phyloP scores from a whole-genome alignment of 2,329 filamentous ascomycete species.

The Salinomyces thailandicus region DNA sequence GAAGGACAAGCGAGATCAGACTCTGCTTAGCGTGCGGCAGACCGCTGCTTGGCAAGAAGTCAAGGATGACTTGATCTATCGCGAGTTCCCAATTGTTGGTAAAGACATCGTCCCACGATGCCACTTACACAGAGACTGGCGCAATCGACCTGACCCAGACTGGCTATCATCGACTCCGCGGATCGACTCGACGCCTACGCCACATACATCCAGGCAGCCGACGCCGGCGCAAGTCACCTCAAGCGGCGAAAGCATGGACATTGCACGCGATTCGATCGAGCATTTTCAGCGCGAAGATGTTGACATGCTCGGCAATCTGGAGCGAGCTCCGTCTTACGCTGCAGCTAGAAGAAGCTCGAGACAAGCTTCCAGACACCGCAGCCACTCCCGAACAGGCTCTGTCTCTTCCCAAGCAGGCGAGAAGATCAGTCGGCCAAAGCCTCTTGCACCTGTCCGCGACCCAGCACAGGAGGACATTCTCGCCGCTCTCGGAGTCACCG shows the following conservation, averaged over 20 bases:
- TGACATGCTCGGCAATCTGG: slow-evolving; percentile 16
- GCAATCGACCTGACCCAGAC: slow-evolving; percentile 9
- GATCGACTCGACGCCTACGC: background rate
- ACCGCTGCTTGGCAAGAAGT: slow-evolving; percentile 41
- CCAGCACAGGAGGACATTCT: slow-evolving; percentile 26
- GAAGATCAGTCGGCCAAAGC: slow-evolving; percentile 16
- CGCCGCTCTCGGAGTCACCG: slow-evolving; percentile 27
- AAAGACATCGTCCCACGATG: slow-evolving; percentile 33
- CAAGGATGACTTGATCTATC: slow-evolving; percentile 41
- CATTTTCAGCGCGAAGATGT: slow-evolving; percentile 1
- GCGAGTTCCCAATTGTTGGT: slow-evolving; percentile 34
- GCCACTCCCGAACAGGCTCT: slow-evolving; percentile 19
- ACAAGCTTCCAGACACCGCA: slow-evolving; percentile 1
- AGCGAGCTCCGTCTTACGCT: slow-evolving; percentile 22
- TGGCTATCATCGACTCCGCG: slow-evolving; percentile 1
- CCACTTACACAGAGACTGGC: slow-evolving; percentile 23
- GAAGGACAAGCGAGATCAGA: slow-evolving; percentile 33
- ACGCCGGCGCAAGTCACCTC: background rate
- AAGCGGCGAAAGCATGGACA: background rate
- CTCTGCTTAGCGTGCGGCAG: slow-evolving; percentile 37
- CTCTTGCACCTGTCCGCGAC: slow-evolving; percentile 19
- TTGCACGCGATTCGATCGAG: background rate
- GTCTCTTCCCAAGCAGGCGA: slow-evolving; percentile 10
- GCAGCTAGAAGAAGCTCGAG: background rate
- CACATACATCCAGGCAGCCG: background rate